Conservation (phyloP, 352 stramenopile genomes). For the Phytophthora megakarya region DNA sequence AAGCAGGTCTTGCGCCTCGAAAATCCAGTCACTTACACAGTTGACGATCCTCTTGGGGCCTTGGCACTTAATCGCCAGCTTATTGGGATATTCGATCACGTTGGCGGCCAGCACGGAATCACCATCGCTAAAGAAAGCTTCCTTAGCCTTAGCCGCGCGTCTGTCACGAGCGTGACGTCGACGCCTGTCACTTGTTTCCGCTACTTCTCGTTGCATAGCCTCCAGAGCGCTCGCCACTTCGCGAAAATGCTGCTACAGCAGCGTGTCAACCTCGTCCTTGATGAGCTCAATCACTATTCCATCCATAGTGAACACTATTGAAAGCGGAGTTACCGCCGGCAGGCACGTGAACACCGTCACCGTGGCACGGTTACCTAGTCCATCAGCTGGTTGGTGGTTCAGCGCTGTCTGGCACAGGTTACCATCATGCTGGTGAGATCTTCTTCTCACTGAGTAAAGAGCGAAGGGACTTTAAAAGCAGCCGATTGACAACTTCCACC, state of each 20-base stretch:
- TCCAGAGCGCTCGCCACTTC: background rate
- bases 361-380: background rate
- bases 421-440: background rate
- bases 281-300: background rate
- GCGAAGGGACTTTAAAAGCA: background rate
- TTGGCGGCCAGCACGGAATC: background rate
- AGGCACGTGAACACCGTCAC: background rate
- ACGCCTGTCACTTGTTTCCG: background rate
- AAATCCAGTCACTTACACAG: background rate
- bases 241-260: background rate
- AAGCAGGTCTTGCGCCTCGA: background rate
- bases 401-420: background rate
- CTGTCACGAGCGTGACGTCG: background rate
- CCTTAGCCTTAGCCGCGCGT: background rate
- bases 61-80: constrained; percentile 5
- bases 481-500: background rate
- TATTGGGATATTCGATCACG: background rate
- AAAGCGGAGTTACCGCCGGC: background rate
- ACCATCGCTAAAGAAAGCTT: background rate
- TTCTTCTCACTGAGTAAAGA: background rate
- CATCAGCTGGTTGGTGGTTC: background rate
- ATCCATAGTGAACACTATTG: background rate
- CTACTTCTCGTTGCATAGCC: background rate
- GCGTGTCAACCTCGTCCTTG: background rate
- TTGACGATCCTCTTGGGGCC: background rate